Evolutionary conservation across 2,329 filamentous ascomycete genomes (phyloP).

Genomic region (Aulographum hederae): DNA sequence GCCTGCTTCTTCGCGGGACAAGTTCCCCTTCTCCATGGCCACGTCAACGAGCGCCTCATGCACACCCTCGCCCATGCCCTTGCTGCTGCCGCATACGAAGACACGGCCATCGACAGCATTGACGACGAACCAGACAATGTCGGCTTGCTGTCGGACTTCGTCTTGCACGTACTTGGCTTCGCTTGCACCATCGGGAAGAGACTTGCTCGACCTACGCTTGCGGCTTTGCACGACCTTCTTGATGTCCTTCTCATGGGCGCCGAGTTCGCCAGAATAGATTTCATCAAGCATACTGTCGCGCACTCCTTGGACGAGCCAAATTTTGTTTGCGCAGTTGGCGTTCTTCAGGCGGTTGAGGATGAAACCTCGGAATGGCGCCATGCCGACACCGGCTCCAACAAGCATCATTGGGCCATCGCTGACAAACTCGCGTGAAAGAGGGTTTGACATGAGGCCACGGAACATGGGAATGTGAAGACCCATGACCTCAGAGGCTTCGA

Average conservation of each 20-base stretch:
- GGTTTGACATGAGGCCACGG: slow-evolving; percentile 94
- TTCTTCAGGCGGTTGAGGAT: slow-evolving; percentile 87
- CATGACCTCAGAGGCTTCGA: slow-evolving; percentile 15
- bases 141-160: slow-evolving; percentile 76
- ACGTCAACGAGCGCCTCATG: slow-evolving; percentile 76
- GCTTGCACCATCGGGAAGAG: slow-evolving; percentile 5
- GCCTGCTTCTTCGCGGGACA: slow-evolving; percentile 63
- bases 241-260: slow-evolving; percentile 54
- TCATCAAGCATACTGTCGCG: slow-evolving; percentile 92
- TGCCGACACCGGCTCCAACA: slow-evolving; percentile 89
- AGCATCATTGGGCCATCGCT: slow-evolving; percentile 94
- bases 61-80: slow-evolving; percentile 96
- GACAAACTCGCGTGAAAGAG: slow-evolving; percentile 77
- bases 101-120: slow-evolving; percentile 90
- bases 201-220: slow-evolving; percentile 5
- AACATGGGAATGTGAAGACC: slow-evolving; percentile 77
- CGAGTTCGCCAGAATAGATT: slow-evolving; percentile 92
- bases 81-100: slow-evolving; percentile 89
- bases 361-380: slow-evolving; percentile 94
- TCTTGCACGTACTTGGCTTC: slow-evolving; percentile 71
- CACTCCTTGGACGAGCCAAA: slow-evolving; percentile 88
- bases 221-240: slow-evolving; percentile 32
- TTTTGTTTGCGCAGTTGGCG: slow-evolving; percentile 92
- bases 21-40: slow-evolving; percentile 78
- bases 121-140: slow-evolving; percentile 96